A percentile compares a stretch with the other conserved stretches of the same genome.
Evolutionary conservation across 306 rosid genomes (phyloP).

Genomic region (Macrotyloma uniflorum): DNA sequence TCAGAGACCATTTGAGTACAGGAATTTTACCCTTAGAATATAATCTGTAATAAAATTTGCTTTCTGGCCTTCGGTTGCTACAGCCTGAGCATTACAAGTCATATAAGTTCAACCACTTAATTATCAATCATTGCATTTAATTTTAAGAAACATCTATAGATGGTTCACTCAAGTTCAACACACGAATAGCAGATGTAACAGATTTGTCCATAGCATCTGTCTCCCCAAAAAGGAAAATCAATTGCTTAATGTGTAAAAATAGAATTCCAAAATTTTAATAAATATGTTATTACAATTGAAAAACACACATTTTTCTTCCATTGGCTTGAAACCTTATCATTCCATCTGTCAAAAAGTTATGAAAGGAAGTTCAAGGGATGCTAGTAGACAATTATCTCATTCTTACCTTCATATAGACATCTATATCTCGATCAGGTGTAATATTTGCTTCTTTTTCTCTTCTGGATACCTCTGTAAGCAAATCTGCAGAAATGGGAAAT

Average conservation of each 20-base stretch:
- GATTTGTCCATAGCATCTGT: neutral
- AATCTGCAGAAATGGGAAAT: conserved; percentile 42
- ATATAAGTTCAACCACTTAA: conserved; percentile 2
- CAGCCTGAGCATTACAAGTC: conserved; percentile 52
- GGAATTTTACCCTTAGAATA: conserved; percentile 57
- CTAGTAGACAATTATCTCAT: neutral
- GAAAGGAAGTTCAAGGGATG: neutral
- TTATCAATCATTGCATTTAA: neutral
- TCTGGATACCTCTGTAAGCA: conserved; percentile 67
- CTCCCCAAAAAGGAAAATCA: neutral
- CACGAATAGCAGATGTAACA: neutral
- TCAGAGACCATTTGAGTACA: neutral
- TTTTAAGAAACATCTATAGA: conserved; percentile 7
- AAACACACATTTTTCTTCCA: neutral
- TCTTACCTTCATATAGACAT: conserved; percentile 71
- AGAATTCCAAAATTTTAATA: neutral
- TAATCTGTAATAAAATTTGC: conserved; percentile 64
- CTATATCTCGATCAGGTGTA: conserved; percentile 66
- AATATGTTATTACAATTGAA: neutral
- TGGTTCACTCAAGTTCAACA: neutral
- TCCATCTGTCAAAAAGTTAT: neutral
- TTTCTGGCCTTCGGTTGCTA: conserved; percentile 67
- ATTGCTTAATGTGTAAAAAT: neutral
- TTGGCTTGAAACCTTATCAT: neutral
- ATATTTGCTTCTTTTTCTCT: conserved; percentile 68